phyloP scores from a whole-genome alignment of 257 asterid species.

The Solanum peruvianum region DNA sequence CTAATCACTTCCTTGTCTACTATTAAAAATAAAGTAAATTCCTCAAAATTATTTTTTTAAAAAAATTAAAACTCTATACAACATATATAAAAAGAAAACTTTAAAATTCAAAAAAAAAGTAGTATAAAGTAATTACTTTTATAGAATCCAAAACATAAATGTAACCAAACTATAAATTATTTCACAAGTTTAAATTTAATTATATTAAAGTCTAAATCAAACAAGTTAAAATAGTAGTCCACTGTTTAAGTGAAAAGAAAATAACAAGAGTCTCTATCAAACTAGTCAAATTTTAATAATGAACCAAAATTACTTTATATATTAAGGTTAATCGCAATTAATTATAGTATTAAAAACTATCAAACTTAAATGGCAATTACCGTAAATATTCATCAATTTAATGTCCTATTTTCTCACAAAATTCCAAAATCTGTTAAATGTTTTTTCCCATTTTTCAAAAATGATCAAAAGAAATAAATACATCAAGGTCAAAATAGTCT shows the following conservation, averaged over 20 bases:
- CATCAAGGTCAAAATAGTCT: slow-evolving; percentile 31
- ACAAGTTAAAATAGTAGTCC: neutral
- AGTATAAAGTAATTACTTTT: neutral
- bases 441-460: slow-evolving; percentile 11
- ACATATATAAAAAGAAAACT: neutral
- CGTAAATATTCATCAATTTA: slow-evolving; percentile 1
- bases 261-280: slow-evolving; percentile 5
- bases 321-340: neutral
- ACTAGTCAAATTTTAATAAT: slow-evolving; percentile 7
- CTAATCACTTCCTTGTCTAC: neutral
- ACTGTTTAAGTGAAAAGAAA: neutral
- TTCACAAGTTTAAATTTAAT: neutral
- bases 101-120: neutral
- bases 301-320: neutral
- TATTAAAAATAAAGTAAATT: neutral
- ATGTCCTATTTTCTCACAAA: neutral
- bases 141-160: neutral
- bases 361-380: slow-evolving; percentile 16
- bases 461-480: slow-evolving; percentile 35
- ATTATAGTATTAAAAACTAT: neutral
- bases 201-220: neutral
- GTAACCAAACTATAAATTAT: neutral
- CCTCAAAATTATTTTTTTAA: neutral
- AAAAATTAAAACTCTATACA: neutral
- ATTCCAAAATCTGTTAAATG: slow-evolving; percentile 11